A percentile compares a stretch with the other conserved stretches of the same genome.
Evolutionary conservation across 208 protist genomes (phyloP).

Genomic region (Acanthamoeba culbertsoni): DNA sequence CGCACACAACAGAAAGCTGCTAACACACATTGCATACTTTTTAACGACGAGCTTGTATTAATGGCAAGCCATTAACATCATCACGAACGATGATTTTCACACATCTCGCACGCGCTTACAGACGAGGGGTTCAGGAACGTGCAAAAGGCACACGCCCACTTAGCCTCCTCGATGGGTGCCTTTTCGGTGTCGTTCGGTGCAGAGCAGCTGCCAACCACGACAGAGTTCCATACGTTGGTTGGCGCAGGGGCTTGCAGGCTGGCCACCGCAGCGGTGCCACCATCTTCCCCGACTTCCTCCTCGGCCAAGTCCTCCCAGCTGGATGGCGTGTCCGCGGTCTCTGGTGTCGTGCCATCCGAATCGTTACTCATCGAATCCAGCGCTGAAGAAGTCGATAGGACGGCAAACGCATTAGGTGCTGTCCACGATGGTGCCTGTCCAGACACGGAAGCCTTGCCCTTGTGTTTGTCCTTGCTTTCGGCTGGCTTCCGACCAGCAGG

Average conservation of each 20-base stretch:
- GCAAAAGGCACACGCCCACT: constrained; percentile 21
- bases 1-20: too few relatives aligned
- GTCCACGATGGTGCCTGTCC: not conserved
- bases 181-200: not conserved
- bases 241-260: not conserved
- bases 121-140: constrained; percentile 13
- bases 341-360: not conserved
- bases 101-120: not conserved
- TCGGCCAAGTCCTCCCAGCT: not conserved
- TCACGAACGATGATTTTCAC: not conserved
- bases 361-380: too few relatives aligned
- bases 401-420: not conserved
- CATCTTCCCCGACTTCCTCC: too few relatives aligned
- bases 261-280: not conserved
- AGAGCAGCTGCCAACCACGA: not conserved
- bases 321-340: not conserved
- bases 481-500: not conserved
- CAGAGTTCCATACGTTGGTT: constrained; percentile 12
- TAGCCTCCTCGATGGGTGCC: not conserved
- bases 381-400: not conserved
- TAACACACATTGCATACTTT: too few relatives aligned
- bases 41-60: too few relatives aligned
- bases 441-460: not conserved
- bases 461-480: not conserved
- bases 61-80: too few relatives aligned